These are phyloP conservation scores for Verticillium tricorpus DNA, from an alignment of 2,329 filamentous ascomycete species.

Conservation along the genomic window DNA sequence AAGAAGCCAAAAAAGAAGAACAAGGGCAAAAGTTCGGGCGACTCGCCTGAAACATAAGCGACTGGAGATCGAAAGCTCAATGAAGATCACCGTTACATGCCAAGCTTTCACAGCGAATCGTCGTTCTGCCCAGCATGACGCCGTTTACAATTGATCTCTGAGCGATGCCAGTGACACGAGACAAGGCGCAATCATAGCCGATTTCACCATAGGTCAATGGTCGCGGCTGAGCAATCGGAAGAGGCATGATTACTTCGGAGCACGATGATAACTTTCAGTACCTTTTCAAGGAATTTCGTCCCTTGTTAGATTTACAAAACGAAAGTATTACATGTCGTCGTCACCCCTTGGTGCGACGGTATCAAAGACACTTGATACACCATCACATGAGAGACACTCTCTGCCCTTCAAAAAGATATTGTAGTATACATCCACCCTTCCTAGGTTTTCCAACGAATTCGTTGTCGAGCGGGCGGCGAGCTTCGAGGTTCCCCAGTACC, in stretches of 20 bases:
- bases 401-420: neutral
- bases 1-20: constrained; percentile 13
- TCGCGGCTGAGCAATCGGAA: too few species aligned
- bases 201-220: too few species aligned
- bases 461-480: neutral
- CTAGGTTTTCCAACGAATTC: neutral
- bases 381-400: neutral
- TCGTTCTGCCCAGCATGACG: too few species aligned
- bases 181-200: too few species aligned
- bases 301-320: neutral
- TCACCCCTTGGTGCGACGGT: neutral
- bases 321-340: neutral
- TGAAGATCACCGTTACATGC: too few species aligned
- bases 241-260: neutral
- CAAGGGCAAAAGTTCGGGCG: constrained; percentile 1
- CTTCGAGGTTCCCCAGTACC: neutral
- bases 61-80: too few species aligned
- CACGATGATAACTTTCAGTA: neutral
- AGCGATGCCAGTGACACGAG: too few species aligned
- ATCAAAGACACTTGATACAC: neutral
- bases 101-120: too few species aligned
- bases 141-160: too few species aligned
- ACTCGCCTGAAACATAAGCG: too few species aligned
- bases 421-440: neutral
- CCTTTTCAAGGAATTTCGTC: neutral